phyloP scores from a whole-genome alignment of 352 stramenopile species.

The Phytophthora macrochlamydospora region DNA sequence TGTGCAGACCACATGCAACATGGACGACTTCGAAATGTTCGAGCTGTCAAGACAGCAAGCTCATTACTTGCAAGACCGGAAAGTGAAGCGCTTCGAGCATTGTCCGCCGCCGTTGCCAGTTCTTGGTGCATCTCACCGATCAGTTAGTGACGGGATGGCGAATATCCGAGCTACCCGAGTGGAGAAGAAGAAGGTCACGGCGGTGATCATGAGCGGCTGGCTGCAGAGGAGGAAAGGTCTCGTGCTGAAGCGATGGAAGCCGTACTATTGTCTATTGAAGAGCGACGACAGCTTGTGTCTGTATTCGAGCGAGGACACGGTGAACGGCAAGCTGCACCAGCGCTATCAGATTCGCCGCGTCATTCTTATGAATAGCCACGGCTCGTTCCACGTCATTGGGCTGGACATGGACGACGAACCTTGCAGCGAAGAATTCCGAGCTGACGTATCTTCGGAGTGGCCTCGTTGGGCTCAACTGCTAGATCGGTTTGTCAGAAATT shows the following conservation, averaged over 20 bases:
- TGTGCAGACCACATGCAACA: constrained; percentile 27
- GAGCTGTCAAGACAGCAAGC: constrained; percentile 16
- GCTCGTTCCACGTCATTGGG: constrained; percentile 61
- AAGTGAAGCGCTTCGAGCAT: neutral
- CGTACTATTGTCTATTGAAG: constrained; percentile 62
- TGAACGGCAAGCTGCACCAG: constrained; percentile 53
- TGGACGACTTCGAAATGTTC: constrained; percentile 45
- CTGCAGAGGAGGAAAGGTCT: constrained; percentile 56
- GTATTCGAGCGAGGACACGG: constrained; percentile 58
- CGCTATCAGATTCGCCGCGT: constrained; percentile 57
- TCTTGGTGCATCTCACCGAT: constrained; percentile 21
- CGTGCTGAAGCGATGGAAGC: constrained; percentile 63
- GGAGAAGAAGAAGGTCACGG: constrained; percentile 29
- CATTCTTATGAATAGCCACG: constrained; percentile 46
- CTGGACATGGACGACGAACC: constrained; percentile 43
- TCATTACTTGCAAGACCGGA: constrained; percentile 12
- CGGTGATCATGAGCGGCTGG: constrained; percentile 48
- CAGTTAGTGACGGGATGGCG: constrained; percentile 23
- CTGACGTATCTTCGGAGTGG: constrained; percentile 43
- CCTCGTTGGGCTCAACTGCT: constrained; percentile 52
- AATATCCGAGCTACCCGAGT: neutral
- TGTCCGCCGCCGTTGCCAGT: constrained; percentile 1
- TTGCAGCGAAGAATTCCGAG: constrained; percentile 55
- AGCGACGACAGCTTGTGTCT: constrained; percentile 58
- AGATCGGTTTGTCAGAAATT: constrained; percentile 20